Evolutionary conservation across 306 rosid species (phyloP).

Genomic region (Casuarina cunninghamiana): DNA sequence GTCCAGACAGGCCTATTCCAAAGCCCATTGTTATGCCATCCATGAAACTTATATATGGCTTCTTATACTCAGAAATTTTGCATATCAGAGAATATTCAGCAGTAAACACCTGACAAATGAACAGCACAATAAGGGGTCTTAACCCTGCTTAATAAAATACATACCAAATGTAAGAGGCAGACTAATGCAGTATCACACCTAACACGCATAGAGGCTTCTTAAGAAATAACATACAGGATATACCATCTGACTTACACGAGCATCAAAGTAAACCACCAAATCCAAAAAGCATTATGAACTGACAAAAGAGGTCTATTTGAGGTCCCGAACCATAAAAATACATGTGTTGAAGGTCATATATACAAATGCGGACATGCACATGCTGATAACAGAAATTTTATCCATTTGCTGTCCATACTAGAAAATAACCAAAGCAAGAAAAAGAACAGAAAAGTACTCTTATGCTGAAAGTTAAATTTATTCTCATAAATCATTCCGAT

Average conservation of each 20-base stretch:
- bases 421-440: not conserved
- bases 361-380: not conserved
- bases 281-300: not conserved
- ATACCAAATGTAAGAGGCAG: conserved; percentile 26
- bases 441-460: not conserved
- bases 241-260: not conserved
- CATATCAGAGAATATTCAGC: conserved; percentile 96
- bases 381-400: not conserved
- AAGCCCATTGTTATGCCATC: conserved; percentile 99
- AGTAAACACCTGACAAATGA: conserved; percentile 66
- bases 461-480: conserved; percentile 3
- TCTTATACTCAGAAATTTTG: conserved; percentile 81
- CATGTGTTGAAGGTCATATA: not conserved
- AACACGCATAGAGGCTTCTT: conserved; percentile 10
- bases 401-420: not conserved
- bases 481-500: conserved; percentile 11
- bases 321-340: conserved; percentile 22
- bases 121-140: conserved; percentile 20
- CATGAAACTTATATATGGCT: conserved; percentile 92
- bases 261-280: not conserved
- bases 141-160: conserved; percentile 13
- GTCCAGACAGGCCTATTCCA: conserved; percentile 96
- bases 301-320: not conserved
- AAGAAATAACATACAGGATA: conserved; percentile 18
- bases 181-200: conserved; percentile 2